Conservation (phyloP, 106 monocot genomes). For the Dactylorhiza incarnata region DNA sequence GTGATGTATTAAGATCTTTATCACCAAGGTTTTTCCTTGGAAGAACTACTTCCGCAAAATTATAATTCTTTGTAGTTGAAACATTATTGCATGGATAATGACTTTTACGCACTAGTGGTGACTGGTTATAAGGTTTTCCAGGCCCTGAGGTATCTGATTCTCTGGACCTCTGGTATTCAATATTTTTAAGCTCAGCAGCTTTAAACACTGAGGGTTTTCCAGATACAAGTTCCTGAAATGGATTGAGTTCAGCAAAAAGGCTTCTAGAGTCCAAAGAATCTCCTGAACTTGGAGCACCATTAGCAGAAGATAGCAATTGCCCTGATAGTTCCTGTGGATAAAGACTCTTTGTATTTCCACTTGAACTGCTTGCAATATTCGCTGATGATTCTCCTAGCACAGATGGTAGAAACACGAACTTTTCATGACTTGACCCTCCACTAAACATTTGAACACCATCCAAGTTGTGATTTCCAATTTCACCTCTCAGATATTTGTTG, state of each 20-base stretch:
- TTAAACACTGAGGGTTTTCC: constrained; percentile 30
- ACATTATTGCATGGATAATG: constrained; percentile 68
- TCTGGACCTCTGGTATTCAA: constrained; percentile 50
- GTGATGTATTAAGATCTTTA: constrained; percentile 35
- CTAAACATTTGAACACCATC: constrained; percentile 20
- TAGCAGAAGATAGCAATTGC: constrained; percentile 15
- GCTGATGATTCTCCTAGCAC: constrained; percentile 25
- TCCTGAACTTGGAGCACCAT: constrained; percentile 23
- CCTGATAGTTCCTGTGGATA: constrained; percentile 17
- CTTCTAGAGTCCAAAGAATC: constrained; percentile 36
- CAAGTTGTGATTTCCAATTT: constrained; percentile 6
- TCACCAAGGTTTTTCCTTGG: constrained; percentile 47
- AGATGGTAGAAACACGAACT: constrained; percentile 14
- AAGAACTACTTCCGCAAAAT: constrained; percentile 41
- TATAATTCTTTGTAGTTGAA: constrained; percentile 40
- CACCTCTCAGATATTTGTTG: constrained; percentile 12
- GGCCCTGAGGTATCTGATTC: constrained; percentile 58
- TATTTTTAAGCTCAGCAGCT: constrained; percentile 30
- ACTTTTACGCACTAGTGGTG: constrained; percentile 78
- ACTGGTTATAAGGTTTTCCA: constrained; percentile 51
- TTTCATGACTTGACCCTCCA: constrained; percentile 24
- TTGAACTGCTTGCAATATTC: constrained; percentile 37
- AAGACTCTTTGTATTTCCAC: constrained; percentile 14
- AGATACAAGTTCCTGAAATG: constrained; percentile 43
- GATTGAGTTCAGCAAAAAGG: constrained; percentile 89